A percentile compares a stretch with the other conserved stretches of the same genome.
These are phyloP conservation scores for Sarcodon aspratus DNA, from an alignment of 768 basidiomycete species.

Conservation along the genomic window DNA sequence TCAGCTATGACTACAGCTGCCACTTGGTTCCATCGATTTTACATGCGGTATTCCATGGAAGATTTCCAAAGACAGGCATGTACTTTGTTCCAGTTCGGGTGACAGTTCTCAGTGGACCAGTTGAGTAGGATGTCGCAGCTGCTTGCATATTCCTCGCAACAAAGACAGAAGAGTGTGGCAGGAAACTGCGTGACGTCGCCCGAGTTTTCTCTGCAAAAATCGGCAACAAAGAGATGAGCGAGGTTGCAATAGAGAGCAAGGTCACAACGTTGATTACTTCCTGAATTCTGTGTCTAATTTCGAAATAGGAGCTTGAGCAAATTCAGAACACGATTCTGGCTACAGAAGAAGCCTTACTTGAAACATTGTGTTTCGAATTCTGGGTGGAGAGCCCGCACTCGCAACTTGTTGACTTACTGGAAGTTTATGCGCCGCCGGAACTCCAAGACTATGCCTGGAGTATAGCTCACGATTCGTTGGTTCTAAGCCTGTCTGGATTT, in stretches of 20 bases:
- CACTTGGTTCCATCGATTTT: conserved; percentile 87
- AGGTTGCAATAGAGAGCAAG: conserved; percentile 53
- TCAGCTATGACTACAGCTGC: conserved; percentile 81
- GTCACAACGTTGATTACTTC: conserved; percentile 24
- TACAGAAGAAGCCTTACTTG: conserved; percentile 70
- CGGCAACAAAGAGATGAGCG: conserved; percentile 37
- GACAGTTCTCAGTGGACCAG: conserved; percentile 1
- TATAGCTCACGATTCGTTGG: conserved; percentile 79
- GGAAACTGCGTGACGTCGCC: conserved; percentile 80
- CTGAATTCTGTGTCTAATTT: conserved; percentile 1
- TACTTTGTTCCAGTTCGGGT: background rate
- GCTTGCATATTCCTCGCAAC: conserved; percentile 82
- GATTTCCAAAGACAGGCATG: conserved; percentile 72
- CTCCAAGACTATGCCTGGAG: conserved; percentile 78
- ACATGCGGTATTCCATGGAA: conserved; percentile 78
- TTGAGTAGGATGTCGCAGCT: conserved; percentile 65
- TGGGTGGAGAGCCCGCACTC: conserved; percentile 69
- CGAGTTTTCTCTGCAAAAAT: conserved; percentile 64
- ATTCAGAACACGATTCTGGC: conserved; percentile 57
- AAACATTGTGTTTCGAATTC: conserved; percentile 82
- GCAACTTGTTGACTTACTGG: conserved; percentile 63
- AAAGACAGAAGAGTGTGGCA: conserved; percentile 85
- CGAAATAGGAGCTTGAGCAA: conserved; percentile 58
- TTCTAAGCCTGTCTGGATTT: conserved; percentile 7
- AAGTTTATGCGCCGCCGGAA: conserved; percentile 31